Base-by-base conservation (phyloP, 2,329 filamentous ascomycete genomes). In the Trichoderma guizhouense region DNA sequence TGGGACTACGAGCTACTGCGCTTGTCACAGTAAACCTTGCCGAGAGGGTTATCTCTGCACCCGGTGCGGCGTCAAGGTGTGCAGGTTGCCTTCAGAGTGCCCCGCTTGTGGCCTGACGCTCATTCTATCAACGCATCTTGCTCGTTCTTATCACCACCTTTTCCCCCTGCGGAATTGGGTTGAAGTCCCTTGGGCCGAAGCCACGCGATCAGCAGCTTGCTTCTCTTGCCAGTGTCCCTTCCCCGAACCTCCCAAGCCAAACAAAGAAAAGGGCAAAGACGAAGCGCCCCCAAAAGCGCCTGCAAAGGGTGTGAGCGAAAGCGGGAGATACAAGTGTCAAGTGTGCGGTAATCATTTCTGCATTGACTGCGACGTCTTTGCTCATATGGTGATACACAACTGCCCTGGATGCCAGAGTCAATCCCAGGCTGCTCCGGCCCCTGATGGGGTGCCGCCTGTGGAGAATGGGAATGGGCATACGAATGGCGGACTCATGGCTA, bases 341-440 rank as follows among this genome's bases (percentile, higher is more conserved):
- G 90, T 91, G n/a, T 99, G 96, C 81, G 83, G 87, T 3, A 91
- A 93, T 72, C 95, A 98, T 82, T 99, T 98, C 80, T 99, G 96
- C 84, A 97, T 99, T 75, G 96, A 99, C 80, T 99, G 96, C 81
- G 96, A 99, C 81, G 90, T 98, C 28, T 98, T 96, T 83, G 92
- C 93, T 28, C 96, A 99, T 80, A 94, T 98, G 83, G 90, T 97
- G 14, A 88, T 97, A 66, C 95, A 99, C 80, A 98, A 98, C 81
- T 99, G 96, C 78, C 95, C 96, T 0, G 95, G 95, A 0, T 99
- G 96, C 80, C 91, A 89, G 81, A 88, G 87, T 77, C 67, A 62
- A 21, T 7, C 36, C 4, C 66, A 61, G 4, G 26, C 39, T 24
- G 36, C 21, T 11, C 26, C 66, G 18, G 30, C 72, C 69, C 60